These are phyloP conservation scores for Trichophyton mentagrophytes DNA, from an alignment of 2,329 filamentous ascomycete genomes.

Conservation along the genomic window DNA sequence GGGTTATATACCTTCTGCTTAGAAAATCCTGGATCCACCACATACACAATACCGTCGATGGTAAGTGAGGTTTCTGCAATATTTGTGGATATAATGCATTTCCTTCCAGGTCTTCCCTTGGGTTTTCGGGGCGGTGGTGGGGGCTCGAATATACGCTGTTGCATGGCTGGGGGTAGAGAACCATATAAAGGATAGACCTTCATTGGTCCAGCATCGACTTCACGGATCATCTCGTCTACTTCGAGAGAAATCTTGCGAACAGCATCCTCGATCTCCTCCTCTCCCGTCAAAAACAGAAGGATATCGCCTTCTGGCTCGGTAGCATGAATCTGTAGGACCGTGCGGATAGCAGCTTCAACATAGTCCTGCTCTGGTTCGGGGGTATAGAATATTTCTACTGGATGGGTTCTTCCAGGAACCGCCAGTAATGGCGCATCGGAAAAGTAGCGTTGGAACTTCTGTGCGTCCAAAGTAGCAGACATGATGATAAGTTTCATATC, in stretches of 20 bases:
- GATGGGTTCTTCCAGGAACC: slow-evolving; percentile 87
- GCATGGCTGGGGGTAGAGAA: slow-evolving; percentile 78
- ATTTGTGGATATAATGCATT: slow-evolving; percentile 89
- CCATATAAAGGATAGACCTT: slow-evolving; percentile 90
- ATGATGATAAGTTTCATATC: slow-evolving; percentile 99
- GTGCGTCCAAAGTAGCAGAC: slow-evolving; percentile 91
- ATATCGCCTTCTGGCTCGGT: slow-evolving; percentile 88
- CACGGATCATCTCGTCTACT: slow-evolving; percentile 78
- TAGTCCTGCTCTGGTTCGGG: slow-evolving; percentile 93
- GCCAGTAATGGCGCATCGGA: slow-evolving; percentile 84
- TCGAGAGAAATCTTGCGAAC: slow-evolving; percentile 84
- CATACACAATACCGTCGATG: slow-evolving; percentile 97
- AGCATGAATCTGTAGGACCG: slow-evolving; percentile 91
- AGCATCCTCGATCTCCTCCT: slow-evolving; percentile 97
- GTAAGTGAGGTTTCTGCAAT: slow-evolving; percentile 96
- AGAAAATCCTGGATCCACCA: slow-evolving; percentile 97
- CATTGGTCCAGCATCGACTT: slow-evolving; percentile 82
- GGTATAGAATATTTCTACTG: slow-evolving; percentile 97
- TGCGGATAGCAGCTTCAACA: slow-evolving; percentile 85
- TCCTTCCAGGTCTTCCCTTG: slow-evolving; percentile 77
- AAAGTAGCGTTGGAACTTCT: slow-evolving; percentile 98
- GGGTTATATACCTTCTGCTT: slow-evolving; percentile 99
- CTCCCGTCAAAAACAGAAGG: slow-evolving; percentile 86
- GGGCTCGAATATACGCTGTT: slow-evolving; percentile 89
- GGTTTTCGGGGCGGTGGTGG: slow-evolving; percentile 60